These are phyloP conservation scores for Pseudogymnoascus sp. DNA, from an alignment of 2,329 filamentous ascomycete genomes.

Conservation along the genomic window DNA sequence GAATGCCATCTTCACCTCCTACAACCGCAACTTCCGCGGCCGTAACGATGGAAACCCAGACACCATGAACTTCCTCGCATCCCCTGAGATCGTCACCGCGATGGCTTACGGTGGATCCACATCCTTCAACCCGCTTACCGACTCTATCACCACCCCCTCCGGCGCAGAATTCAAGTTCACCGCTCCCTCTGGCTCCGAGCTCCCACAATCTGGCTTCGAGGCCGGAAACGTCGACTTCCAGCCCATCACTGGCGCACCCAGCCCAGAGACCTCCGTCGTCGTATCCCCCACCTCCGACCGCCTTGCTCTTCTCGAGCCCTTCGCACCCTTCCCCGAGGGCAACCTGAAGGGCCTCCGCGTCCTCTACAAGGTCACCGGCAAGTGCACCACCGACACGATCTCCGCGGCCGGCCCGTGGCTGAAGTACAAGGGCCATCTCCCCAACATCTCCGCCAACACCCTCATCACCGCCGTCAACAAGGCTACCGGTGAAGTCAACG, in stretches of 20 bases:
- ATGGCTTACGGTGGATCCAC: conserved; percentile 90
- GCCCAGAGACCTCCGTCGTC: conserved; percentile 62
- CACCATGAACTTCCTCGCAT: conserved; percentile 98
- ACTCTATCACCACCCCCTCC: conserved; percentile 69
- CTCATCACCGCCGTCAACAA: conserved; percentile 92
- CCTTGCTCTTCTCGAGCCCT: conserved; percentile 85
- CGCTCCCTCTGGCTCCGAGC: conserved; percentile 64
- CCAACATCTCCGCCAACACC: conserved; percentile 96
- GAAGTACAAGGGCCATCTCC: conserved; percentile 97
- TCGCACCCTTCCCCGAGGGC: conserved; percentile 67
- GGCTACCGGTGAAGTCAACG: conserved; percentile 86
- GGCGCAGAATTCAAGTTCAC: conserved; percentile 80
- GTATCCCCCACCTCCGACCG: conserved; percentile 84
- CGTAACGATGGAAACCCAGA: conserved; percentile 94
- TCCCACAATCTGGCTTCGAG: conserved; percentile 61
- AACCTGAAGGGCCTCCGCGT: conserved; percentile 76
- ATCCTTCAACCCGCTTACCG: conserved; percentile 92
- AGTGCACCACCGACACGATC: conserved; percentile 98
- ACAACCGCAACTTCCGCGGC: conserved; percentile 97
- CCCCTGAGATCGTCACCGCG: conserved; percentile 91
- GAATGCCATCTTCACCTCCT: conserved; percentile 94
- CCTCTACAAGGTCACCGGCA: conserved; percentile 91
- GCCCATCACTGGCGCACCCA: conserved; percentile 63
- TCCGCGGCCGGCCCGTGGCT: conserved; percentile 95
- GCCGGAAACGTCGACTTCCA: conserved; percentile 67